These are phyloP conservation scores for Leishmania mexicana DNA, from an alignment of 208 protist genomes.

Conservation along the genomic window DNA sequence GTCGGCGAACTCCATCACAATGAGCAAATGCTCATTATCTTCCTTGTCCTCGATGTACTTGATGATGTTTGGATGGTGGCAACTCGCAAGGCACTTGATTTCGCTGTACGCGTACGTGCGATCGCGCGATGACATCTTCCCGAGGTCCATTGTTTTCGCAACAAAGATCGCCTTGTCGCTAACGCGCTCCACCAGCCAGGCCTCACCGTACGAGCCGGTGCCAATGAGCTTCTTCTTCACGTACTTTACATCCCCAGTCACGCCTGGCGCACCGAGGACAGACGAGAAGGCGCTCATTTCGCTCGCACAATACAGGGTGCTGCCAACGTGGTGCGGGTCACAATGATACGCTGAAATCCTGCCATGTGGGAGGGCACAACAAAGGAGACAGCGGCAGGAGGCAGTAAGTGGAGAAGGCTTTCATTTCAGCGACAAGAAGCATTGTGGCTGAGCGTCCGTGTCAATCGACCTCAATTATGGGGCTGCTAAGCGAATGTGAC, in stretches of 20 bases:
- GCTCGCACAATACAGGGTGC: neutral
- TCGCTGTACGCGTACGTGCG: conserved; percentile 85
- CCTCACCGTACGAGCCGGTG: conserved; percentile 86
- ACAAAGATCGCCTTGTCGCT: conserved; percentile 74
- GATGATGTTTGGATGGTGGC: conserved; percentile 88
- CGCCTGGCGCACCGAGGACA: conserved; percentile 49
- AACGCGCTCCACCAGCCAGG: conserved; percentile 72
- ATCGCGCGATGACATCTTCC: conserved; percentile 85
- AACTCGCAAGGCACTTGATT: conserved; percentile 86
- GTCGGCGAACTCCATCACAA: conserved; percentile 91
- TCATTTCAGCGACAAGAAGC: neutral
- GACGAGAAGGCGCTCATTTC: conserved; percentile 32
- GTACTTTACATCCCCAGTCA: conserved; percentile 63
- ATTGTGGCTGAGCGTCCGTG: neutral
- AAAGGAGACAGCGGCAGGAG: neutral
- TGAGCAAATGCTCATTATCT: conserved; percentile 78
- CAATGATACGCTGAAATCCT: neutral
- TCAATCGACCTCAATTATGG: no score
- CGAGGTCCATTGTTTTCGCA: conserved; percentile 83
- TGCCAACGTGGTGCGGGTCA: neutral
- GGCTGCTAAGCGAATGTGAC: neutral
- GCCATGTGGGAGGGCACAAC: neutral
- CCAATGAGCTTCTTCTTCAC: conserved; percentile 83
- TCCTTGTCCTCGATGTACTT: conserved; percentile 86
- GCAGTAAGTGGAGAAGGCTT: no score